These are phyloP conservation scores for Acanthamoeba healyi DNA, from an alignment of 208 protist genomes.

Conservation along the genomic window DNA sequence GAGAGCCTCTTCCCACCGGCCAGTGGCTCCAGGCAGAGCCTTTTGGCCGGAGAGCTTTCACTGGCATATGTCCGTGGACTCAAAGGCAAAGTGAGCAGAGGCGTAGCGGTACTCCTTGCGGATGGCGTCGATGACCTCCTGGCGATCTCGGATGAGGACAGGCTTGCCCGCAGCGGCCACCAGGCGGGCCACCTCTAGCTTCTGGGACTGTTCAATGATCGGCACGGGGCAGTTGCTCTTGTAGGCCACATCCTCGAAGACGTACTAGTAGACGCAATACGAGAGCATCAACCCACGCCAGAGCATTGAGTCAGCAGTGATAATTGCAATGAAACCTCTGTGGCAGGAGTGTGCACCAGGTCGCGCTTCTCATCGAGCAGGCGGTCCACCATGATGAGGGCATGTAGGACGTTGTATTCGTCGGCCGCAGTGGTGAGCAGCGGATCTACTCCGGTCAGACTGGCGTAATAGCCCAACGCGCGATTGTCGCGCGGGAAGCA, in stretches of 20 bases:
- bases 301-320: not conserved
- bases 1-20: too few relatives aligned
- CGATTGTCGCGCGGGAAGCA: conserved; percentile 89
- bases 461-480: conserved; percentile 83
- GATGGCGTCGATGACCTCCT: conserved; percentile 76
- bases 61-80: not conserved
- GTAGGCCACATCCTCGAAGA: conserved; percentile 87
- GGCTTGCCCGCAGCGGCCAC: conserved; percentile 80
- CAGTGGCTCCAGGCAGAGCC: too few relatives aligned
- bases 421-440: conserved; percentile 86
- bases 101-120: conserved; percentile 75
- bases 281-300: not conserved
- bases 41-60: not conserved
- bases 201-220: conserved; percentile 88
- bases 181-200: conserved; percentile 81
- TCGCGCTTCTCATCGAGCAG: conserved; percentile 79
- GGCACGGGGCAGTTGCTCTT: conserved; percentile 85
- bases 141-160: conserved; percentile 79
- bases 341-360: not conserved
- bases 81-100: not conserved
- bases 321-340: not conserved
- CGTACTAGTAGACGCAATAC: conserved; percentile 69
- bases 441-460: conserved; percentile 79
- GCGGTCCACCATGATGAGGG: conserved; percentile 79
- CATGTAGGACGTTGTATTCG: conserved; percentile 83